Percentiles rank a stretch among this genome's conserved stretches.
Evolutionary conservation across 352 stramenopile genomes (phyloP).

Genomic region (Phytophthora ohioensis): DNA sequence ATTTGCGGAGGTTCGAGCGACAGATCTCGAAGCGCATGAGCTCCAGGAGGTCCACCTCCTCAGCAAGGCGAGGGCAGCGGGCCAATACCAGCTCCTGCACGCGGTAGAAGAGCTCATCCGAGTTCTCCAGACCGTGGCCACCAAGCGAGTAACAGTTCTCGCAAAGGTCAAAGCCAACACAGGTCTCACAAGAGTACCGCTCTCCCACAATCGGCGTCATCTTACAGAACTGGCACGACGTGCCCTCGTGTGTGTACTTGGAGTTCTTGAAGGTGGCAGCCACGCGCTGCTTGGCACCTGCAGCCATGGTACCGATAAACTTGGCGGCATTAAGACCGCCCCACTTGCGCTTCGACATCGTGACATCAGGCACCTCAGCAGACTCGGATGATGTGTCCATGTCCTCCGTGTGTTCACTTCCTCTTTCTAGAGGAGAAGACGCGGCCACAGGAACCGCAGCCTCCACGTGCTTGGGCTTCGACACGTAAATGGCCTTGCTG

Average conservation of each 20-base stretch:
- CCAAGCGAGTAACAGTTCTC: slow-evolving; percentile 87
- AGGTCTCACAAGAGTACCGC: slow-evolving; percentile 78
- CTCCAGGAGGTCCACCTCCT: slow-evolving; percentile 79
- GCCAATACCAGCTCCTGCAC: slow-evolving; percentile 80
- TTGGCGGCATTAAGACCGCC: slow-evolving; percentile 67
- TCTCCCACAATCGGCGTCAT: slow-evolving; percentile 77
- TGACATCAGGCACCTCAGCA: slow-evolving; percentile 25
- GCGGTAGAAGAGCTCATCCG: slow-evolving; percentile 86
- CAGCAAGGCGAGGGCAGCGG: slow-evolving; percentile 64
- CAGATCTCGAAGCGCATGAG: slow-evolving; percentile 90
- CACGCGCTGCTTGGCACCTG: slow-evolving; percentile 73
- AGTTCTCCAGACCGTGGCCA: slow-evolving; percentile 85
- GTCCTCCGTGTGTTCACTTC: slow-evolving; percentile 46
- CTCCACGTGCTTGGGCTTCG: slow-evolving; percentile 59
- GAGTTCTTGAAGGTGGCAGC: slow-evolving; percentile 69
- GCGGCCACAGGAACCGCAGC: slow-evolving; percentile 11
- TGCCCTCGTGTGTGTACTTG: slow-evolving; percentile 80
- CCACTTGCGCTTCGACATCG: slow-evolving; percentile 58
- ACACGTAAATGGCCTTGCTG: slow-evolving; percentile 79
- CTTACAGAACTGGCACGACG: slow-evolving; percentile 86
- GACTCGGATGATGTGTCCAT: slow-evolving; percentile 39
- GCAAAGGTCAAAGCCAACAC: slow-evolving; percentile 85
- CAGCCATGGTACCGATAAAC: slow-evolving; percentile 77
- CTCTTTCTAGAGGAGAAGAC: slow-evolving; percentile 32
- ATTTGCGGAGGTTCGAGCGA: slow-evolving; percentile 87